Evolutionary conservation across 2,329 filamentous ascomycete species (phyloP), one percentile per base, ranked within the genome.

Genomic region (Alternaria arbusti): DNA sequence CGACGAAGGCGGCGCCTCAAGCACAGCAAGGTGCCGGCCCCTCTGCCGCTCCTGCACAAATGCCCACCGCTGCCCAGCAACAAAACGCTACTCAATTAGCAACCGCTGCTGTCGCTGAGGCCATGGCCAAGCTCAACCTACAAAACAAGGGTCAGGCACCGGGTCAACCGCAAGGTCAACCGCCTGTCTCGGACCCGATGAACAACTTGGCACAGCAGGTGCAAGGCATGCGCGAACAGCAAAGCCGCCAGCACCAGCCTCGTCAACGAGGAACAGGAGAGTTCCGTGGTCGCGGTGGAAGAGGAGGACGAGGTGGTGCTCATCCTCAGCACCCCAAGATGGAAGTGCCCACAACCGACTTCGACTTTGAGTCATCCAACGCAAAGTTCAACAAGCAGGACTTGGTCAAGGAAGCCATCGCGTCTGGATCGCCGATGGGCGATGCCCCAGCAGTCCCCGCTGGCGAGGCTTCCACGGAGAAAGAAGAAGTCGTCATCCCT

Each of bases 321-420:
- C 70, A 73, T 47, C 25, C 64, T 13, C 70, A 66, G 51, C 82
- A 83, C 62, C 82, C 85, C 52, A 96, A 93, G 82, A 89, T 98
- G 30, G 94, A 97, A 57, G 92, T 99, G 3, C 96, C 96, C 0
- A 88, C 91, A 51, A 90, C 92, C 2, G 96, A 98, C 76, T 99
- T 94, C 73, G 95, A 99, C 76, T 99, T 99, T 75, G 91, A 91
- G 70, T 88, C 87, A 15, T 86, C 92, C 26, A 97, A 97, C 77
- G 92, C 92, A 52, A 96, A 94, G 79, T 96, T 96, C 84, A 95
- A 93, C 83, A 91, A 96, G 82, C 89, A 93, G 72, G 92, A 95
- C 71, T 80, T 97, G 49, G 91, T 92, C 43, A 97, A 97, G 82
- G 93, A 97, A 79, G 94, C 92, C 5, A 93, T 94, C 76, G 91